A percentile compares a stretch with the other conserved stretches of the same genome.
These are phyloP conservation scores for Trametes maxima DNA, from an alignment of 768 basidiomycete genomes.

Conservation along the genomic window DNA sequence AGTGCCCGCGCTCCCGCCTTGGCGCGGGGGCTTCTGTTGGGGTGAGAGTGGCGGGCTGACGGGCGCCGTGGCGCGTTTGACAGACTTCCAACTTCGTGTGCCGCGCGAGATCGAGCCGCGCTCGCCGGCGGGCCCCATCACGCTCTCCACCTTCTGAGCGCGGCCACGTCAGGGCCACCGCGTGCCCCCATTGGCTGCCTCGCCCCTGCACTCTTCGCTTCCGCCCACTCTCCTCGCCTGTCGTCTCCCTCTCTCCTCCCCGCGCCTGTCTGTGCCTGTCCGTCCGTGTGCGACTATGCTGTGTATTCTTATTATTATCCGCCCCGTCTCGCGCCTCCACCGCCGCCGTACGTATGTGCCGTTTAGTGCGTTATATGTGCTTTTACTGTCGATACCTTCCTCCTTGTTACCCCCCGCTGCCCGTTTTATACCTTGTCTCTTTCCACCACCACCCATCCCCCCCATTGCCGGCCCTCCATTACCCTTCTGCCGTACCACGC, in stretches of 20 bases:
- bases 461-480: neutral
- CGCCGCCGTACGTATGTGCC: conserved; percentile 14
- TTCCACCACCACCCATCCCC: neutral
- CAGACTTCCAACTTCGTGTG: conserved; percentile 70
- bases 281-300: conserved; percentile 21
- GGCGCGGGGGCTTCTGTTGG: neutral
- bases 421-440: conserved; percentile 19
- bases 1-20: neutral
- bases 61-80: conserved; percentile 1
- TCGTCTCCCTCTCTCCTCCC: neutral
- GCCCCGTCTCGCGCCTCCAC: neutral
- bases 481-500: neutral
- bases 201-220: neutral
- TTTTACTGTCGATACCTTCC: conserved; percentile 24
- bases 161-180: no score
- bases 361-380: conserved; percentile 20
- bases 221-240: neutral
- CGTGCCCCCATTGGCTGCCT: neutral
- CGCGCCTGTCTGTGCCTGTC: conserved; percentile 7
- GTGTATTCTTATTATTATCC: conserved; percentile 24
- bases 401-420: conserved; percentile 21
- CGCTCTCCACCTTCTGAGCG: conserved; percentile 62
- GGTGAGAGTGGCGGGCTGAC: conserved; percentile 3
- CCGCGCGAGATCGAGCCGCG: conserved; percentile 51
- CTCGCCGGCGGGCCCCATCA: conserved; percentile 48